Base-by-base conservation (phyloP, 805 yeast species). In the Metschnikowia kofuensis region DNA sequence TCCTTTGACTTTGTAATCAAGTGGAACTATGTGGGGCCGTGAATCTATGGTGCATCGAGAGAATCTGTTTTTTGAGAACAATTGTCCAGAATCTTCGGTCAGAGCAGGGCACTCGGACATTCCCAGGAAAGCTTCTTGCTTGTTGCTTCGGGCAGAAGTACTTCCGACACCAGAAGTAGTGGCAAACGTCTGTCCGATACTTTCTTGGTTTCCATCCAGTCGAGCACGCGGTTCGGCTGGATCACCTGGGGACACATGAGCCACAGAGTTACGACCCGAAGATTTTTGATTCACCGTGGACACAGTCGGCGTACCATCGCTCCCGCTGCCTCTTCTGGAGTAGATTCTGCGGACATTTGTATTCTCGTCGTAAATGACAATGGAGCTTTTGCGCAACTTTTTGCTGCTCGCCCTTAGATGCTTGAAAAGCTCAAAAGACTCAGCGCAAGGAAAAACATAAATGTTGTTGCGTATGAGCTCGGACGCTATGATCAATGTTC, bases 1-100 rank as follows among this genome's bases (percentile, higher is more conserved):
- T 2, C 76, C 76, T 50, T 55, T 56, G 13, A 52, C 38, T 40
- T 68, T 69, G 44, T 62, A 58, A 9, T 59, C 66, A 7, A 65
- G 45, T 0, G 75, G 75, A 0, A 71, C 56, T 3, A 69, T 59
- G 50, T 68, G 74, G 8, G 48, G 52, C 44, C 74, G 48, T 6
- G 62, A 39, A 48, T 69, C 75, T 8, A 67, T 57, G 7, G 50
- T 51, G 34, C 38, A 32, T 28, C 40, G 14, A 30, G 45, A 16
- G 13, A 47, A 40, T 12, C 35, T 36, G 9, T 35, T 35, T 26
- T 39, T 40, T 9, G 43, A 34, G 27, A 44, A 38, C 5, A 26
- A 14, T n/a, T 11, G 38, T 5, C 21, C 43, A 7, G 16, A 15
- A 10, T 26, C 32, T 2, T 32, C 46, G 30, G 21, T 13, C 36